Percentiles rank a stretch among this genome's conserved stretches.
These are phyloP conservation scores for Colletotrichum spaethianum DNA, from an alignment of 2,329 filamentous ascomycete species.

Conservation along the genomic window DNA sequence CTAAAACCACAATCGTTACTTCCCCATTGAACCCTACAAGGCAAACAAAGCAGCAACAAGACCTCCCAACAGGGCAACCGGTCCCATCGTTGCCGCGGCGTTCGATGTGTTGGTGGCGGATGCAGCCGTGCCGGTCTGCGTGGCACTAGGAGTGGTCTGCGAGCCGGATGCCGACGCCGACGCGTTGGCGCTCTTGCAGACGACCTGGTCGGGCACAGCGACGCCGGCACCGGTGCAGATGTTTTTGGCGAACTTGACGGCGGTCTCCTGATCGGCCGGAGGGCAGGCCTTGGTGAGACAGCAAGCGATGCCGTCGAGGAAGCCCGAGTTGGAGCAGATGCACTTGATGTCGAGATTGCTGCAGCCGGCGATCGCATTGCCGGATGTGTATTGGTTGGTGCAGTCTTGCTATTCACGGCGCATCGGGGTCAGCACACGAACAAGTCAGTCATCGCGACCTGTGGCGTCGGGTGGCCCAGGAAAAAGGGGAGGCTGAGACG, in stretches of 20 bases:
- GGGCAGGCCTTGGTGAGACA: conserved; percentile 55
- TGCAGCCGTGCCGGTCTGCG: conserved; percentile 14
- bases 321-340: conserved; percentile 57
- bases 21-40: conserved; percentile 6
- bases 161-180: conserved; percentile 23
- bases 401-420: conserved; percentile 45
- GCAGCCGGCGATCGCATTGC: conserved; percentile 55
- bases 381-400: conserved; percentile 51
- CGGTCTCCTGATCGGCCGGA: conserved; percentile 49
- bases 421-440: conserved; percentile 43
- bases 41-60: conserved; percentile 34
- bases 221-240: conserved; percentile 56
- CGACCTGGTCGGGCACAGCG: conserved; percentile 53
- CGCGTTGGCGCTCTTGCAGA: conserved; percentile 48
- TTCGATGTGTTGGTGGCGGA: conserved; percentile 31
- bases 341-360: conserved; percentile 55
- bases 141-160: neutral
- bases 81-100: conserved; percentile 30
- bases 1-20: neutral
- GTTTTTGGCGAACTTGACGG: conserved; percentile 55
- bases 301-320: conserved; percentile 59
- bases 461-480: conserved; percentile 5
- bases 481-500: neutral
- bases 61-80: conserved; percentile 35
- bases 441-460: neutral